Evolutionary conservation across 805 yeast genomes (phyloP).

Genomic region (Candida saitoana): DNA sequence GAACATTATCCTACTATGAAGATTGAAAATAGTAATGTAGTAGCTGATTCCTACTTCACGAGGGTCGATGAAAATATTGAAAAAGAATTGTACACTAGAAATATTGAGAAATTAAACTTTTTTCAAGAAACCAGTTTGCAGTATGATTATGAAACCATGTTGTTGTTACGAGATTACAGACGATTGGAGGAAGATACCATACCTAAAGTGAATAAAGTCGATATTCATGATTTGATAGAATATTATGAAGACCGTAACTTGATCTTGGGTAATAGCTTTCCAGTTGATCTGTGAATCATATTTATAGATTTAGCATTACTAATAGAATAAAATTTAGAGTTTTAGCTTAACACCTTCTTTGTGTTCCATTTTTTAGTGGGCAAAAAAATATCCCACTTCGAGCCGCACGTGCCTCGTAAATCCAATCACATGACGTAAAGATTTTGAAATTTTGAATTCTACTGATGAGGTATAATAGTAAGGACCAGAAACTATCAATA

Average conservation of each 20-base stretch:
- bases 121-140: conserved; percentile 19
- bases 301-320: background rate
- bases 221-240: conserved; percentile 12
- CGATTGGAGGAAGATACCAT: conserved; percentile 11
- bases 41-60: conserved; percentile 11
- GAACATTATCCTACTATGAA: conserved; percentile 20
- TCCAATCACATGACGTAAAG: no score
- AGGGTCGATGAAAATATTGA: conserved; percentile 20
- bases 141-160: conserved; percentile 20
- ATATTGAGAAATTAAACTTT: conserved; percentile 23
- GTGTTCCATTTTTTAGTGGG: no score
- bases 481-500: background rate
- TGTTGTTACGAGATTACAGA: conserved; percentile 23
- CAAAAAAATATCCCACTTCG: background rate
- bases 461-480: background rate
- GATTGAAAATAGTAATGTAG: background rate
- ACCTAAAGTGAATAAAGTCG: conserved; percentile 7
- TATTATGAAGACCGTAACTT: conserved; percentile 16
- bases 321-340: background rate
- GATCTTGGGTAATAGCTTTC: conserved; percentile 5
- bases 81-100: conserved; percentile 20
- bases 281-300: no score
- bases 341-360: no score
- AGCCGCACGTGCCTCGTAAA: no score
- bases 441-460: no score